phyloP scores from a whole-genome alignment of 768 basidiomycete species.

The Porphyrellus cyaneotinctus region DNA sequence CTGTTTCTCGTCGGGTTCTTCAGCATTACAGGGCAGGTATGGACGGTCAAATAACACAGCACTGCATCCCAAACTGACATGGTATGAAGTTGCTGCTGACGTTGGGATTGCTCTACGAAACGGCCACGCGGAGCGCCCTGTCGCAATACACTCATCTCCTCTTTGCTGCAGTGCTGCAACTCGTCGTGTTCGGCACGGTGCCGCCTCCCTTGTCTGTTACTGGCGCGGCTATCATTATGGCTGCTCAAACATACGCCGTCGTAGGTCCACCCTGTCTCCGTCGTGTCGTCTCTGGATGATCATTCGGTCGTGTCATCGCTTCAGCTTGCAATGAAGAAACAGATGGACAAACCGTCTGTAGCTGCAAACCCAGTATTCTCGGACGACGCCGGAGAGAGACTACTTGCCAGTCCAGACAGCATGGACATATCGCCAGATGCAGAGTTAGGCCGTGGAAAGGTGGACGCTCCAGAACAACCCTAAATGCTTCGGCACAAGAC shows the following conservation, averaged over 20 bases:
- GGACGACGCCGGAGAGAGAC: neutral
- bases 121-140: slow-evolving; percentile 58
- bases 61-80: neutral
- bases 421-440: neutral
- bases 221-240: slow-evolving; percentile 63
- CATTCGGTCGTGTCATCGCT: neutral
- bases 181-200: slow-evolving; percentile 55
- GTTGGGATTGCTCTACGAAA: slow-evolving; percentile 60
- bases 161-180: slow-evolving; percentile 64
- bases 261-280: neutral
- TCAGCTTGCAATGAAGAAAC: slow-evolving; percentile 4
- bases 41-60: neutral
- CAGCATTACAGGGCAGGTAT: slow-evolving; percentile 18
- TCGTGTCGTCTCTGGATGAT: no score
- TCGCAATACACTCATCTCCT: slow-evolving; percentile 62
- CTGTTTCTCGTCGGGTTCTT: slow-evolving; percentile 15
- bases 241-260: slow-evolving; percentile 8
- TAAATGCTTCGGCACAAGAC: neutral
- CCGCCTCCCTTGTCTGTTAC: slow-evolving; percentile 57
- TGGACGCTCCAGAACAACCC: neutral
- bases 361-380: neutral
- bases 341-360: neutral
- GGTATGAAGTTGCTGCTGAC: slow-evolving; percentile 47
- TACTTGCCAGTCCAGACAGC: neutral
- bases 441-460: neutral